phyloP scores from a whole-genome alignment of 169 alveolate species.

The Plasmodium falciparum region DNA sequence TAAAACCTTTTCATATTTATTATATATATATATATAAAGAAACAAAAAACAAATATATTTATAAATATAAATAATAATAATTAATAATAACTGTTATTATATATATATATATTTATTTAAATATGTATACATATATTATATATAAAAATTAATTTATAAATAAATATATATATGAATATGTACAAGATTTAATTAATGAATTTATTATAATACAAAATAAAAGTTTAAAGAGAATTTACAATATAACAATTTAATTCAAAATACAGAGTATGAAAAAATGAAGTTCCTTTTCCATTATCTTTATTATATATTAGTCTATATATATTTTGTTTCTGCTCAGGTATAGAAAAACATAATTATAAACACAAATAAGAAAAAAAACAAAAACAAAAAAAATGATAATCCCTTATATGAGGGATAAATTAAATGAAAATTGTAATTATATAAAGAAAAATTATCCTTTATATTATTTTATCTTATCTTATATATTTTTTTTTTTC shows the following conservation, averaged over 20 bases:
- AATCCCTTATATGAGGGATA: no score
- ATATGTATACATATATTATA: background rate
- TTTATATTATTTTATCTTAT: background rate
- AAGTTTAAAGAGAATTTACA: background rate
- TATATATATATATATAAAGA: no score
- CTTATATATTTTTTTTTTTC: background rate
- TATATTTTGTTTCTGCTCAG: slow-evolving; percentile 49
- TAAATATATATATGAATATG: background rate
- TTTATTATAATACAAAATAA: background rate
- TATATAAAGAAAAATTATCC: no score
- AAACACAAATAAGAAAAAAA: background rate
- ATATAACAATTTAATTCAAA: slow-evolving; percentile 20
- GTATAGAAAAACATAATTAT: slow-evolving; percentile 23
- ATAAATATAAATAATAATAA: no score
- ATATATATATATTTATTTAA: no score
- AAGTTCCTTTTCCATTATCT: slow-evolving; percentile 32
- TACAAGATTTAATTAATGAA: background rate
- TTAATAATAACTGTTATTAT: no score
- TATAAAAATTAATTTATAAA: no score
- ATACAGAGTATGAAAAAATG: slow-evolving; percentile 24
- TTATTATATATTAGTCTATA: slow-evolving; percentile 7
- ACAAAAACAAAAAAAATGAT: background rate
- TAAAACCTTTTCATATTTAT: no score
- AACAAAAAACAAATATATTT: no score
- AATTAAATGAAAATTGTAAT: no score